Conservation (phyloP, 2,329 filamentous ascomycete species). For the Exophiala aquamarina region DNA sequence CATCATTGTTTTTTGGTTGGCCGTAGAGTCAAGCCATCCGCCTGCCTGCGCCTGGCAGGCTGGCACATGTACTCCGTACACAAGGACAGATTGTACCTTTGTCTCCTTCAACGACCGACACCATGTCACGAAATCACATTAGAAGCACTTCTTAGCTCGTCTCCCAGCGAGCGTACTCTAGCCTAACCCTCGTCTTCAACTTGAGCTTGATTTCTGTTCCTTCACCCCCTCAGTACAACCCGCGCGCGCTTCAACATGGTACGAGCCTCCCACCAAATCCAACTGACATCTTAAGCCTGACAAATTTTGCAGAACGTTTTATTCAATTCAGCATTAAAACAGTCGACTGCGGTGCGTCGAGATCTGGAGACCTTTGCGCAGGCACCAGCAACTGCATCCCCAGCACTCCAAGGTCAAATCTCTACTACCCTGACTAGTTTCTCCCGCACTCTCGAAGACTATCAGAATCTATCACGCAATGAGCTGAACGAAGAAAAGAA, state of each 20-base stretch:
- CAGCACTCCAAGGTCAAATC: slow-evolving; percentile 68
- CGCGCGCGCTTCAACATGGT: slow-evolving; percentile 24
- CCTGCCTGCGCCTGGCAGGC: too few relatives aligned
- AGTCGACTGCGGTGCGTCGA: slow-evolving; percentile 75
- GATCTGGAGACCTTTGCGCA: slow-evolving; percentile 72
- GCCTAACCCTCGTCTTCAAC: not conserved
- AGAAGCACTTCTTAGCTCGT: too few relatives aligned
- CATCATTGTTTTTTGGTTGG: too few relatives aligned
- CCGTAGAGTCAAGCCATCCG: too few relatives aligned
- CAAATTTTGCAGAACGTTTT: slow-evolving; percentile 64
- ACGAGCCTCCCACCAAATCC: not conserved
- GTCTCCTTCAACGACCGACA: not conserved
- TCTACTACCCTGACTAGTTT: slow-evolving; percentile 80
- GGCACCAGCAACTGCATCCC: slow-evolving; percentile 56
- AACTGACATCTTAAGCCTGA: not conserved
- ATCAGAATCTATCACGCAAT: slow-evolving; percentile 78
- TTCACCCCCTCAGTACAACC: too few relatives aligned
- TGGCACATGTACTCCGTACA: too few relatives aligned
- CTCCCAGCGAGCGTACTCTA: too few relatives aligned
- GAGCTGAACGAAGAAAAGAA: slow-evolving; percentile 90
- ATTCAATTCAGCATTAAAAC: slow-evolving; percentile 83
- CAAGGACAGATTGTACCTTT: slow-evolving; percentile 22
- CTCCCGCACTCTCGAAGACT: slow-evolving; percentile 88
- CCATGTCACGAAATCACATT: not conserved
- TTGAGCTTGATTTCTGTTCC: not conserved